Percentiles rank a stretch among this genome's conserved stretches.
These are phyloP conservation scores for Aureobasidium sp. DNA, from an alignment of 2,329 filamentous ascomycete species.

Conservation along the genomic window DNA sequence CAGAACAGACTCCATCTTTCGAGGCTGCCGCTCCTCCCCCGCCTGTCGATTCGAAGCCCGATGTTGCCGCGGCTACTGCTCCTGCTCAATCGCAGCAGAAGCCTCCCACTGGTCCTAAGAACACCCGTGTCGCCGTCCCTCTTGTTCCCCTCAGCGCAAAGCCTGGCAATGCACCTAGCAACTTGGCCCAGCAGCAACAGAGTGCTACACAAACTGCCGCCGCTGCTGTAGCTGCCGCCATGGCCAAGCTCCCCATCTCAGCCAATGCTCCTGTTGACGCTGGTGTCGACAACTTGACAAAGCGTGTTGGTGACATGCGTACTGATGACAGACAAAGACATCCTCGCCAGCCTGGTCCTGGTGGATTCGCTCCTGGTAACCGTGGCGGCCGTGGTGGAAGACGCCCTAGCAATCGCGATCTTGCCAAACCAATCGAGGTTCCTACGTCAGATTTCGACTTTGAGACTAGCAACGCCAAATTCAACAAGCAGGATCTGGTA, in stretches of 20 bases:
- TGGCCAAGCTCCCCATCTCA: constrained; percentile 54
- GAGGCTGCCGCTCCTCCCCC: constrained; percentile 47
- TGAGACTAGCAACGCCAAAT: constrained; percentile 74
- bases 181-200: constrained; percentile 31
- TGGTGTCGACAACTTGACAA: constrained; percentile 56
- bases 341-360: constrained; percentile 38
- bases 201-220: constrained; percentile 68
- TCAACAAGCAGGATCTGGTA: constrained; percentile 77
- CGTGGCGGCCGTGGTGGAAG: constrained; percentile 34
- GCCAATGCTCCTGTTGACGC: constrained; percentile 18
- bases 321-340: constrained; percentile 47
- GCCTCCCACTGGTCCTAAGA: constrained; percentile 35
- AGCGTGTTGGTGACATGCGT: constrained; percentile 70
- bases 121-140: constrained; percentile 52
- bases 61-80: constrained; percentile 48
- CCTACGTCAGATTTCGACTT: constrained; percentile 92
- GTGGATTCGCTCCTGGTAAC: constrained; percentile 29
- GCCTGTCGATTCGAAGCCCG: constrained; percentile 61
- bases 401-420: constrained; percentile 24
- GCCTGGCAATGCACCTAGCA: constrained; percentile 26
- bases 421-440: constrained; percentile 61
- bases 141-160: constrained; percentile 37
- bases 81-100: constrained; percentile 34
- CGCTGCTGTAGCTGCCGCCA: constrained; percentile 68
- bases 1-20: constrained; percentile 24